These are phyloP conservation scores for Wickerhamomyces xylosicus DNA, from an alignment of 805 yeast genomes.

Conservation along the genomic window DNA sequence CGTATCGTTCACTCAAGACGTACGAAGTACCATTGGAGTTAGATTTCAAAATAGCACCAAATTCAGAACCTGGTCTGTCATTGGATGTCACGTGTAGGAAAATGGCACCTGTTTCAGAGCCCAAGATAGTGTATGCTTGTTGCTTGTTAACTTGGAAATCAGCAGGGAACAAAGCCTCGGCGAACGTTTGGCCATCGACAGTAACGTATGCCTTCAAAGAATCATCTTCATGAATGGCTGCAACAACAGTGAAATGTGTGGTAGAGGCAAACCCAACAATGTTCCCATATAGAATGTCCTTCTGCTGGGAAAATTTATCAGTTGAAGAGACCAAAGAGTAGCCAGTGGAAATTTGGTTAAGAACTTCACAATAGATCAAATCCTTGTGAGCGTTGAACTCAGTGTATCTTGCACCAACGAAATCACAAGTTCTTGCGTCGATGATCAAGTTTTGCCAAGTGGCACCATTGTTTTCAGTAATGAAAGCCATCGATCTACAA, in stretches of 20 bases:
- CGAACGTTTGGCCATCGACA: slow-evolving; percentile 68
- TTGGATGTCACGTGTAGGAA: slow-evolving; percentile 76
- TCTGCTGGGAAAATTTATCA: slow-evolving; percentile 12
- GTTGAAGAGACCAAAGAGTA: slow-evolving; percentile 21
- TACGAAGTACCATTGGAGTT: slow-evolving; percentile 88
- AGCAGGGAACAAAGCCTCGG: slow-evolving; percentile 73
- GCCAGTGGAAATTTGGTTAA: slow-evolving; percentile 16
- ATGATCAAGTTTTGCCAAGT: slow-evolving; percentile 43
- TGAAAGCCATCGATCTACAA: slow-evolving; percentile 50
- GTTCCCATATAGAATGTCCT: slow-evolving; percentile 36
- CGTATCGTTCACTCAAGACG: slow-evolving; percentile 55
- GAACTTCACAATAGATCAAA: slow-evolving; percentile 53
- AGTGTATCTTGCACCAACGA: slow-evolving; percentile 38
- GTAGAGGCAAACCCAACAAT: slow-evolving; percentile 70
- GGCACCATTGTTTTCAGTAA: slow-evolving; percentile 58
- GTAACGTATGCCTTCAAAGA: slow-evolving; percentile 63
- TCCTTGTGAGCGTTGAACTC: slow-evolving; percentile 31
- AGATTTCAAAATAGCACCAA: slow-evolving; percentile 76
- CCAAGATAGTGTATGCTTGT: slow-evolving; percentile 73
- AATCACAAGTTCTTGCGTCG: slow-evolving; percentile 53
- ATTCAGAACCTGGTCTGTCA: slow-evolving; percentile 39
- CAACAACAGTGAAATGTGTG: slow-evolving; percentile 65
- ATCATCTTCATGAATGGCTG: slow-evolving; percentile 35
- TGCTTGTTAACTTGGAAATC: slow-evolving; percentile 47
- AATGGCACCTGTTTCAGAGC: slow-evolving; percentile 61